Evolutionary conservation across 179 eudicot species (phyloP).

Genomic region (Beta lomatogona): DNA sequence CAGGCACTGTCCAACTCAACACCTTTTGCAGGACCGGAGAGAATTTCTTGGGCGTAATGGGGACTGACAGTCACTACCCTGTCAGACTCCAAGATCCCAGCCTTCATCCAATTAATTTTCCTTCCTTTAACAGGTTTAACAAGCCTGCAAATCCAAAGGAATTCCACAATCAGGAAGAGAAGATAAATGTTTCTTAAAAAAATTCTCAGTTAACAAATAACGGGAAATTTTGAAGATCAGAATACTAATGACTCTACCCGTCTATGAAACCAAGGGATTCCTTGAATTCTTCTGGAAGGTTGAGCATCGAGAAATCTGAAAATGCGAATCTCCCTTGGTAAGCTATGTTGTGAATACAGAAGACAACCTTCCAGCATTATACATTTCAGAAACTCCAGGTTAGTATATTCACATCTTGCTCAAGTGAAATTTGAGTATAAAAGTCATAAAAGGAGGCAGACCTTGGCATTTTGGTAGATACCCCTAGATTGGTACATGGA

Average conservation of each 20-base stretch:
- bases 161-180: neutral
- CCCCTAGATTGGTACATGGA: slow-evolving; percentile 66
- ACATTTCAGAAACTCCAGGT: neutral
- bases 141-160: slow-evolving; percentile 45
- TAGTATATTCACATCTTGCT: neutral
- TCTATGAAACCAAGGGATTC: slow-evolving; percentile 82
- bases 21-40: slow-evolving; percentile 68
- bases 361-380: slow-evolving; percentile 61
- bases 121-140: slow-evolving; percentile 73
- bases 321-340: slow-evolving; percentile 89
- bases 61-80: slow-evolving; percentile 85
- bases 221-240: neutral
- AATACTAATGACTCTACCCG: slow-evolving; percentile 50
- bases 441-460: slow-evolving; percentile 12
- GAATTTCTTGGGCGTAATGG: slow-evolving; percentile 74
- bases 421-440: neutral
- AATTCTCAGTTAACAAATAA: neutral
- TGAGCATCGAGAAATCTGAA: slow-evolving; percentile 69
- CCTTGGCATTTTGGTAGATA: slow-evolving; percentile 69
- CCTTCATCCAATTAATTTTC: slow-evolving; percentile 97
- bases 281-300: slow-evolving; percentile 64
- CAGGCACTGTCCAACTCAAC: too few species aligned
- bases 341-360: slow-evolving; percentile 96
- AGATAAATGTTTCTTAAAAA: neutral
- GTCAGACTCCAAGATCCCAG: slow-evolving; percentile 72